Evolutionary conservation across 176 grass and related monocot genomes (phyloP).

Genomic region (Poa pratensis): DNA sequence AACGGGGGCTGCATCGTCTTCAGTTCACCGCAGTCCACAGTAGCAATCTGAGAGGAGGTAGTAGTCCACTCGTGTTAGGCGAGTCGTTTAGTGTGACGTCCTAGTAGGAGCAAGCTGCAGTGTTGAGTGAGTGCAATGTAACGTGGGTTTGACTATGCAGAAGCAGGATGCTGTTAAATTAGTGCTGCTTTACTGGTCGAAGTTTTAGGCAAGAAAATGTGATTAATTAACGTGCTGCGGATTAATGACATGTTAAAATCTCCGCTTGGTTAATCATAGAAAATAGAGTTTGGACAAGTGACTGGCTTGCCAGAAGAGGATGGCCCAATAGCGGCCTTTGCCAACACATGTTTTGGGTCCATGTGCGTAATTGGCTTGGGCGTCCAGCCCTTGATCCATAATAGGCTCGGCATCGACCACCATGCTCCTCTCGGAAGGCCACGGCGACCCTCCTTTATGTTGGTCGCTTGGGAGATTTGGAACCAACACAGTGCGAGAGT

Average conservation of each 20-base stretch:
- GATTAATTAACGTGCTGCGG: conserved; percentile 20
- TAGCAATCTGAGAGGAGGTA: neutral
- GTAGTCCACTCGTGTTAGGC: neutral
- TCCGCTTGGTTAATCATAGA: no score
- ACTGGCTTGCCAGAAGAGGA: no score
- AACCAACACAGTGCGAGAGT: no score
- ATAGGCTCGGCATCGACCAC: no score
- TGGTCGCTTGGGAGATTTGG: no score
- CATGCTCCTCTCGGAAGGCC: no score
- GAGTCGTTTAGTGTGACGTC: neutral
- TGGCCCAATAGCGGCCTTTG: no score
- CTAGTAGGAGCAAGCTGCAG: neutral
- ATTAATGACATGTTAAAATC: neutral
- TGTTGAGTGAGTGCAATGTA: conserved; percentile 26
- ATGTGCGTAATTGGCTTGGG: no score
- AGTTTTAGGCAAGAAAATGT: conserved; percentile 17
- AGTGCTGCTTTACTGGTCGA: neutral
- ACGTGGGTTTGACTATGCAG: conserved; percentile 30
- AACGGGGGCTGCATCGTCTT: neutral
- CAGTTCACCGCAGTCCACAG: neutral
- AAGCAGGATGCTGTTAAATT: neutral
- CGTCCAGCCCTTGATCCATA: no score
- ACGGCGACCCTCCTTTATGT: no score
- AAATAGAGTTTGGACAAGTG: no score
- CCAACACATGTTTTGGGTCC: no score